Conservation (phyloP, 495 filamentous ascomycete genomes). For the Talaromyces proteolyticus region DNA sequence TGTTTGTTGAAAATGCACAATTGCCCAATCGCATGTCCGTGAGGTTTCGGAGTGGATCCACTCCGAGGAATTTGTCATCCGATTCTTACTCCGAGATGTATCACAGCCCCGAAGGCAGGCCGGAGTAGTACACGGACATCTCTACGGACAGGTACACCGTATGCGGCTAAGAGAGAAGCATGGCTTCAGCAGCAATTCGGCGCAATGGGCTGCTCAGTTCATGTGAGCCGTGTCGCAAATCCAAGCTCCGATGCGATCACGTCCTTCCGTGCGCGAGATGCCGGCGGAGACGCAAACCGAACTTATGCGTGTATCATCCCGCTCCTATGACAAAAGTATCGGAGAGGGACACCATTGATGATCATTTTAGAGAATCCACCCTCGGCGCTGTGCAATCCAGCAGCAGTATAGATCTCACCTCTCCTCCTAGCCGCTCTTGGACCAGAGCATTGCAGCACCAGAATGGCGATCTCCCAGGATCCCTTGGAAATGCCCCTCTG, state of each 20-base stretch:
- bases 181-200: constrained; percentile 3
- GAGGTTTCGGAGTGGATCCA: background rate
- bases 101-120: too few species aligned
- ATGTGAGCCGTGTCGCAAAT: constrained; percentile 48
- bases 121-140: background rate
- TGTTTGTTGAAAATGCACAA: background rate
- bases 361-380: background rate
- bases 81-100: background rate
- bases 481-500: background rate
- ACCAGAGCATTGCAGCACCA: background rate
- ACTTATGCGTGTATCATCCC: constrained; percentile 3
- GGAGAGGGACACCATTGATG: background rate
- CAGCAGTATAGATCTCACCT: background rate
- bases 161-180: background rate
- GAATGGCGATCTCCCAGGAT: background rate
- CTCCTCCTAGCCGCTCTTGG: background rate
- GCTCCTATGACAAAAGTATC: constrained; percentile 8
- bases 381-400: constrained; percentile 2
- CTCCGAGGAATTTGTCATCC: background rate
- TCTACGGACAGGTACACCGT: background rate
- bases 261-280: constrained; percentile 4
- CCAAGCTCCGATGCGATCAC: constrained; percentile 45
- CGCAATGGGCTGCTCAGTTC: constrained; percentile 44
- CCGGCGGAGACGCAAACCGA: constrained; percentile 1
- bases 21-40: background rate